These are phyloP conservation scores for Leishmania arabica DNA, from an alignment of 208 protist genomes.

Conservation along the genomic window DNA sequence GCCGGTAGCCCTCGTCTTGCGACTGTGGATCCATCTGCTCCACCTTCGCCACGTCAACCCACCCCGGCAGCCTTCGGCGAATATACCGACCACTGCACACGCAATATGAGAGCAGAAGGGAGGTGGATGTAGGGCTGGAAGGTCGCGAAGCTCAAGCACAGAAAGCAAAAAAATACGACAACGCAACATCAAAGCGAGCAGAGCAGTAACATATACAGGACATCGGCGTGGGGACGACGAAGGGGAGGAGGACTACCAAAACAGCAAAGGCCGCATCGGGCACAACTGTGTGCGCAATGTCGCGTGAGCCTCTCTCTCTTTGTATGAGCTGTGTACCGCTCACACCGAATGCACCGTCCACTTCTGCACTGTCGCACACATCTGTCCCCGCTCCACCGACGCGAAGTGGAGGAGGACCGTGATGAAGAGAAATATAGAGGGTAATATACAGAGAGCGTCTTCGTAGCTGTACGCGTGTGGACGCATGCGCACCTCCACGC, in stretches of 20 bases:
- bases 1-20: neutral
- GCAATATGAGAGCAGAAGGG: neutral
- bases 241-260: neutral
- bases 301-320: neutral
- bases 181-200: neutral
- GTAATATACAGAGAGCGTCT: neutral
- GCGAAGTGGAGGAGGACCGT: neutral
- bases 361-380: neutral
- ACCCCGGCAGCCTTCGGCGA: neutral
- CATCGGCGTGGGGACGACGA: neutral
- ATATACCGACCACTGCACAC: neutral
- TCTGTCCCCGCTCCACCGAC: neutral
- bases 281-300: neutral
- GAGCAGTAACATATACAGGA: neutral
- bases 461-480: neutral
- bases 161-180: conserved; percentile 4
- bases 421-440: neutral
- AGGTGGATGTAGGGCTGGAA: neutral
- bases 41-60: neutral
- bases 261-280: neutral
- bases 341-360: neutral
- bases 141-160: conserved; percentile 3
- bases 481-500: neutral
- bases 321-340: neutral
- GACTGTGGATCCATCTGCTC: neutral